phyloP scores from a whole-genome alignment of 2,329 filamentous ascomycete genomes.

The Sporothrix brasiliensis region DNA sequence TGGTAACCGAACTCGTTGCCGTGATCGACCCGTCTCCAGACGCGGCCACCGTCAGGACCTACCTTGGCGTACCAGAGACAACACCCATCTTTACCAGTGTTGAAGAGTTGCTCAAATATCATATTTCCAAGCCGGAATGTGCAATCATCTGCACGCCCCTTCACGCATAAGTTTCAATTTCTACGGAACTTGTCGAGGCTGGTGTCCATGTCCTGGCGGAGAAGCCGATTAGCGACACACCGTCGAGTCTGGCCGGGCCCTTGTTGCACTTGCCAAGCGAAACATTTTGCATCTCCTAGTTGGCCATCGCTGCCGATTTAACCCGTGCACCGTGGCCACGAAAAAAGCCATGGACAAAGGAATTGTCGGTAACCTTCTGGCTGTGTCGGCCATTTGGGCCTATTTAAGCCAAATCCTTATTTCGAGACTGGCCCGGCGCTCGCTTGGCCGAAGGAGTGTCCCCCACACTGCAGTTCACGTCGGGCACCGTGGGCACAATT shows the following conservation, averaged over 20 bases:
- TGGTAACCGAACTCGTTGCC: conserved; percentile 38
- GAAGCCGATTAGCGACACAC: conserved; percentile 57
- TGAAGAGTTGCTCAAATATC: not conserved
- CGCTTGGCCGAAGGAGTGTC: conserved; percentile 58
- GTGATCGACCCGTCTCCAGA: conserved; percentile 32
- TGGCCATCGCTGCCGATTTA: conserved; percentile 63
- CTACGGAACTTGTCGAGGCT: conserved; percentile 51
- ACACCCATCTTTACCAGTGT: conserved; percentile 1
- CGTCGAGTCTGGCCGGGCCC: conserved; percentile 40
- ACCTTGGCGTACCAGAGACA: not conserved
- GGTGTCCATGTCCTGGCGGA: conserved; percentile 60
- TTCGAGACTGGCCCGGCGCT: conserved; percentile 52
- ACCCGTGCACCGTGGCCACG: conserved; percentile 56
- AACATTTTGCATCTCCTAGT: conserved; percentile 45
- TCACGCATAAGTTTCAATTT: conserved; percentile 57
- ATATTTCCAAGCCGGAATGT: not conserved
- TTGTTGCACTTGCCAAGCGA: conserved; percentile 39
- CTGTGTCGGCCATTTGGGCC: conserved; percentile 60
- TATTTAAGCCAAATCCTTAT: conserved; percentile 56
- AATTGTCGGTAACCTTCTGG: conserved; percentile 42
- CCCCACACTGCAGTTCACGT: conserved; percentile 55
- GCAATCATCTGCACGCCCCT: conserved; percentile 53
- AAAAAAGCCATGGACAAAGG: conserved; percentile 50
- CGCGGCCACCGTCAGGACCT: not conserved
- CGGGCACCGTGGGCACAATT: conserved; percentile 60